These are phyloP conservation scores for Pseudocercospora ulei DNA, from an alignment of 2,329 filamentous ascomycete species.

Conservation along the genomic window DNA sequence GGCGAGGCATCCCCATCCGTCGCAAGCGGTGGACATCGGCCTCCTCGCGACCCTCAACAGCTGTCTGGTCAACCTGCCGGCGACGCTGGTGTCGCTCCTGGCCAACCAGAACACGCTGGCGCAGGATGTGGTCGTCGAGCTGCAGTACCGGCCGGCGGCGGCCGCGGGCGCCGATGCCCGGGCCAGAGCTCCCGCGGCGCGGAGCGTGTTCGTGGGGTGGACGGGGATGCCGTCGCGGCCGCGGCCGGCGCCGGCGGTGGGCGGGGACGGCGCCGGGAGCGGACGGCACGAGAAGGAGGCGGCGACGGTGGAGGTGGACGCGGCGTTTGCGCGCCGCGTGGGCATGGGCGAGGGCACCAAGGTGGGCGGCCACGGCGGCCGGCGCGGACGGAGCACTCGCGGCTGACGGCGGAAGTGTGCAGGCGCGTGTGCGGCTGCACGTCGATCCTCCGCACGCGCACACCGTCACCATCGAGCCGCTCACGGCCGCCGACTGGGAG, in stretches of 20 bases:
- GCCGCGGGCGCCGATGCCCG: slow-evolving; percentile 38
- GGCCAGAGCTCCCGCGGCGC: slow-evolving; percentile 37
- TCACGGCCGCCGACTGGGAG: slow-evolving; percentile 95
- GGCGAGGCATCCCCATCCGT: slow-evolving; percentile 1
- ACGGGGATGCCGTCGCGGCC: slow-evolving; percentile 95
- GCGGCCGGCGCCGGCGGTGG: slow-evolving; percentile 61
- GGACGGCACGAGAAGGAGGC: slow-evolving; percentile 63
- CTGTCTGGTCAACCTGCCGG: slow-evolving; percentile 85
- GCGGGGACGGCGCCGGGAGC: slow-evolving; percentile 56
- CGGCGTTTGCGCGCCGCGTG: slow-evolving; percentile 66
- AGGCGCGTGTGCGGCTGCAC: slow-evolving; percentile 60
- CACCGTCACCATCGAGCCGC: slow-evolving; percentile 90
- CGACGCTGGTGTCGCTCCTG: slow-evolving; percentile 71
- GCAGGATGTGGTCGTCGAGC: slow-evolving; percentile 92
- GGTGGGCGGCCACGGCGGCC: slow-evolving; percentile 49
- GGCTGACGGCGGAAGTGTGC: slow-evolving; percentile 28
- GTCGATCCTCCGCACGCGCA: slow-evolving; percentile 83
- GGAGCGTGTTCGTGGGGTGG: slow-evolving; percentile 84
- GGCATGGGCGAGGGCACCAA: slow-evolving; percentile 74
- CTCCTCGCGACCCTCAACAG: slow-evolving; percentile 75
- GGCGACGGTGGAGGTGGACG: slow-evolving; percentile 73
- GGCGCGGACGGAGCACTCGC: slow-evolving; percentile 33
- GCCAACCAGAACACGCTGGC: slow-evolving; percentile 84
- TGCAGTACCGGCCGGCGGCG: slow-evolving; percentile 59
- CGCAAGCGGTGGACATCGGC: slow-evolving; percentile 53